A percentile compares a stretch with the other conserved stretches of the same genome.
Conservation (phyloP, 192 early-diverging fungal genomes). For the Dissophora globulifera region DNA sequence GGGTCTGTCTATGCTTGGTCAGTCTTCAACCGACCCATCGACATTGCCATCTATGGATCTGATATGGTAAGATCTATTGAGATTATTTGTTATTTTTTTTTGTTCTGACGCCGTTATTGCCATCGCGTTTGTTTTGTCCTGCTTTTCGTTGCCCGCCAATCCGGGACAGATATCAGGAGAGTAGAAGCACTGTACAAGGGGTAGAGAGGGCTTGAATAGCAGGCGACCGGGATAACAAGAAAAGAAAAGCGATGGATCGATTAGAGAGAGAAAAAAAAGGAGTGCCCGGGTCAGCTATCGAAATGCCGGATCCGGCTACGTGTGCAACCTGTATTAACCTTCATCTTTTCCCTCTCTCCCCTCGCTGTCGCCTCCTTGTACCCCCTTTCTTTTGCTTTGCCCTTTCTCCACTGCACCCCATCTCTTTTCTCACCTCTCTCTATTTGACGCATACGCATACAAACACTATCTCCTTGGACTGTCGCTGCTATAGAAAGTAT, state of each 20-base stretch:
- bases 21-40: conserved; percentile 69
- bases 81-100: background rate
- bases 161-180: too few species aligned
- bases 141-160: too few species aligned
- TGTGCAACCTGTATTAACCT: conserved; percentile 13
- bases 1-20: conserved; percentile 79
- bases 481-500: conserved; percentile 39
- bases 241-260: background rate
- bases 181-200: background rate
- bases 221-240: too few species aligned
- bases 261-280: conserved; percentile 12
- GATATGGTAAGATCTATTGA: conserved; percentile 15
- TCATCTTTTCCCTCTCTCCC: too few species aligned
- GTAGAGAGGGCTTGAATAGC: too few species aligned
- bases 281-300: conserved; percentile 15
- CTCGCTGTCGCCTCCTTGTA: background rate
- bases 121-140: too few species aligned
- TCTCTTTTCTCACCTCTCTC: background rate
- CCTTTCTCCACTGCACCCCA: background rate
- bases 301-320: background rate
- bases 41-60: conserved; percentile 54
- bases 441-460: background rate
- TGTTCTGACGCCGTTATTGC: background rate
- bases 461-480: background rate
- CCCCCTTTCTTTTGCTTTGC: background rate